Conservation (phyloP, 495 filamentous ascomycete species). For the Cairneyella variabilis region DNA sequence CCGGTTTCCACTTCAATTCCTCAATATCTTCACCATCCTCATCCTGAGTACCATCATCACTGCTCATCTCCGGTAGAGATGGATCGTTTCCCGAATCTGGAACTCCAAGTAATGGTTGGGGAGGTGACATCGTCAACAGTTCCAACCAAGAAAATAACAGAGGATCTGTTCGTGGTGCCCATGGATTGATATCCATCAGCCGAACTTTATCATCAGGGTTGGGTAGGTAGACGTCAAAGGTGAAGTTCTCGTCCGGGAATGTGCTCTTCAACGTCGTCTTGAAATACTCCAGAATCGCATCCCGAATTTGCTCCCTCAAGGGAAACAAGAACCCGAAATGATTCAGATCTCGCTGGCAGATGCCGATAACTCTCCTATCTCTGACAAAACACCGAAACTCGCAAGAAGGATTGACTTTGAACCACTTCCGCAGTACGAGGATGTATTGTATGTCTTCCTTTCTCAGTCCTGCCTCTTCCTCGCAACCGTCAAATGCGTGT, state of each 20-base stretch:
- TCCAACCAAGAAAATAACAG: slow-evolving; percentile 90
- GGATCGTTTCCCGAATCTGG: slow-evolving; percentile 18
- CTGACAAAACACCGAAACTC: slow-evolving; percentile 96
- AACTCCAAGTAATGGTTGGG: slow-evolving; percentile 39
- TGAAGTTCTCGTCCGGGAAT: slow-evolving; percentile 80
- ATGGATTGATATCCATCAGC: slow-evolving; percentile 93
- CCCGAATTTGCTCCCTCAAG: slow-evolving; percentile 58
- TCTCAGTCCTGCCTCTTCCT: slow-evolving; percentile 24
- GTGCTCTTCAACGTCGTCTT: slow-evolving; percentile 61
- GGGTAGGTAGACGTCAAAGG: slow-evolving; percentile 89
- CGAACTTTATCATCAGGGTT: slow-evolving; percentile 72
- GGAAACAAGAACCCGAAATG: slow-evolving; percentile 77
- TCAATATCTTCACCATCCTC: slow-evolving; percentile 42
- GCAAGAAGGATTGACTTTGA: slow-evolving; percentile 80
- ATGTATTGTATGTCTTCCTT: slow-evolving; percentile 48
- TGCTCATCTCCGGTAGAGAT: slow-evolving; percentile 24
- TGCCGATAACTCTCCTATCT: slow-evolving; percentile 68
- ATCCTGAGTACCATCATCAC: slow-evolving; percentile 31
- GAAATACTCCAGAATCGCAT: slow-evolving; percentile 69
- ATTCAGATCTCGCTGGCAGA: slow-evolving; percentile 87
- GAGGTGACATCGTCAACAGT: slow-evolving; percentile 66
- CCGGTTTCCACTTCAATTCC: slow-evolving; percentile 61
- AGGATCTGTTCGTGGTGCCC: slow-evolving; percentile 85
- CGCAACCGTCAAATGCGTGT: slow-evolving; percentile 83
- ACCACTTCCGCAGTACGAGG: slow-evolving; percentile 80